Base-by-base conservation (phyloP, 176 grass and related monocot species). In the Panicum miliaceum region DNA sequence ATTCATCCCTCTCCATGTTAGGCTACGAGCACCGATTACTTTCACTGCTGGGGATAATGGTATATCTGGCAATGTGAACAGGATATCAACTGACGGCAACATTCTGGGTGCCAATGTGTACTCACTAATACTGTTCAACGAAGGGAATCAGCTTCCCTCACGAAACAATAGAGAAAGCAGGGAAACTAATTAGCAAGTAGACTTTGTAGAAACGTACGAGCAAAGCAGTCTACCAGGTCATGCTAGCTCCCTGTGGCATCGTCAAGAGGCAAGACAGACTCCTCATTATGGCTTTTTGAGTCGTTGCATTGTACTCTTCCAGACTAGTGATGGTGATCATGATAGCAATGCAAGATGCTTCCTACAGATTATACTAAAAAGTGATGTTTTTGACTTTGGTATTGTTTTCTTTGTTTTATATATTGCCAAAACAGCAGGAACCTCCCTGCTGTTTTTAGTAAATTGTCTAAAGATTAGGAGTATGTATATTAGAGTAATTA, bases 181-280 rank as follows among this genome's bases (percentile, higher is more conserved):
- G 26, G 27, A 12, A 16, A 63, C 26, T 32, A 63, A 64, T 64
- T 64, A 35, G 65, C 9, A 41, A 41, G 52, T 61, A 60, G 67
- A 46, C 54, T 3, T 72, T 46, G n/a, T 34, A 29, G 27, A 29
- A 45, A 46, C 27, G 80, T 32, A 29, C 7, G 23, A 59, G 37
- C 38, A 82, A 46, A 71, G 18, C 38, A 82, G 68, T 15, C 41
- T 60, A 61, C 16, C 26, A 14, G 11, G 80, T 34, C 80, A 26
- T 82, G 10, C 79, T 60, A 60, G 10, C 57, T 15, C 11, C 51
- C 62, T 53, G 23, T 46, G 66, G n/a, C 48, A 9, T 82, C 38
- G 12, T 40, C 57, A 43, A 29, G 8, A 71, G 50, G 65, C 11
- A 71, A 70, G 40, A 45, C 20, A 70, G 20, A 25, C 22, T n/a